A percentile compares a stretch with the other conserved stretches of the same genome.
These are phyloP conservation scores for Globisporangium canariense DNA, from an alignment of 352 stramenopile species.

Conservation along the genomic window DNA sequence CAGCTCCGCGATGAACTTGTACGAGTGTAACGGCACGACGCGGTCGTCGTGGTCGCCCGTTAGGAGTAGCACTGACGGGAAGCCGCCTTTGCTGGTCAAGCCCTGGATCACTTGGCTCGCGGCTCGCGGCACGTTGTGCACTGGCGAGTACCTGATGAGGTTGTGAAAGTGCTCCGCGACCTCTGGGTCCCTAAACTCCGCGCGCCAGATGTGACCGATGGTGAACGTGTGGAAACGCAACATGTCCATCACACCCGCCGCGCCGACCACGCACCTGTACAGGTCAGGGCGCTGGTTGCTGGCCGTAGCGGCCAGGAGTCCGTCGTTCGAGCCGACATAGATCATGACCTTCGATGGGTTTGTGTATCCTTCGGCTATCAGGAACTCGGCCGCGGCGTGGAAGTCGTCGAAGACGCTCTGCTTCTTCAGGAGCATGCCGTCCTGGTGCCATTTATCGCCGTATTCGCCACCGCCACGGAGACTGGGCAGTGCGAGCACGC, in stretches of 20 bases:
- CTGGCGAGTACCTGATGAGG: conserved; percentile 81
- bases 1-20: conserved; percentile 88
- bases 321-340: conserved; percentile 92
- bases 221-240: conserved; percentile 94
- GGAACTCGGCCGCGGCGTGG: conserved; percentile 90
- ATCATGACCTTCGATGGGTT: conserved; percentile 89
- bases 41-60: conserved; percentile 91
- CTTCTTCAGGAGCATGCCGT: conserved; percentile 91
- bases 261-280: conserved; percentile 90
- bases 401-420: conserved; percentile 96
- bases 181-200: conserved; percentile 85
- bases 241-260: conserved; percentile 96
- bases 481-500: conserved; percentile 91
- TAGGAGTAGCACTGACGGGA: conserved; percentile 80
- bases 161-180: conserved; percentile 79
- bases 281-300: conserved; percentile 90
- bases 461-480: conserved; percentile 94
- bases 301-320: conserved; percentile 89
- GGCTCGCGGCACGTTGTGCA: conserved; percentile 83
- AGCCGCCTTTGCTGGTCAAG: conserved; percentile 44
- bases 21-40: conserved; percentile 89
- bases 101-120: conserved; percentile 50
- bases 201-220: conserved; percentile 89
- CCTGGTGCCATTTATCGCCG: conserved; percentile 89
- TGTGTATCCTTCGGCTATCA: conserved; percentile 89